Conservation (phyloP, 768 basidiomycete genomes). For the Macrolepiota fuliginosa region DNA sequence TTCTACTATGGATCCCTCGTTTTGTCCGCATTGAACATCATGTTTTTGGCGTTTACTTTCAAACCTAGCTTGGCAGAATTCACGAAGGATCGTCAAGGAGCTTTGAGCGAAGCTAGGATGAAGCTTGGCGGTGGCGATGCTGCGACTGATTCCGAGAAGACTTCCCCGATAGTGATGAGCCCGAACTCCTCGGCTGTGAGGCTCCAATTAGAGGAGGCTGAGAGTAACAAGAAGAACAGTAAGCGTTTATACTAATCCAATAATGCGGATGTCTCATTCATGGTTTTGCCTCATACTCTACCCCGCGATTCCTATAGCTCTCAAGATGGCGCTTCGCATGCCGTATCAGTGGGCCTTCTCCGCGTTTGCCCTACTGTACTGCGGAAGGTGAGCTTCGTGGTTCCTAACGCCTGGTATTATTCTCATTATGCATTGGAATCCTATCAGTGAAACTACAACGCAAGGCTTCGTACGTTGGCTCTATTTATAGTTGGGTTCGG, state of each 20-base stretch:
- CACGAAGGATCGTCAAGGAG: not conserved
- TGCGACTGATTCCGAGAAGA: not conserved
- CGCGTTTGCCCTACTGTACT: conserved; percentile 42
- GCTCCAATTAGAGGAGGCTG: not conserved
- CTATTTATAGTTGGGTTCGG: not conserved
- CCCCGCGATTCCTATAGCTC: conserved; percentile 23
- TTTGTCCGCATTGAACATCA: conserved; percentile 39
- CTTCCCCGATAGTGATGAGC: not conserved
- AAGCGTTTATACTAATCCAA: not conserved
- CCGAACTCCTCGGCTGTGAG: not conserved
- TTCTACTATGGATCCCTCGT: conserved; percentile 59
- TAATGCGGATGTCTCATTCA: not conserved
- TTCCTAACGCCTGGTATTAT: not conserved
- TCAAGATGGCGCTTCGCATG: conserved; percentile 36
- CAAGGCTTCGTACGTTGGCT: conserved; percentile 46
- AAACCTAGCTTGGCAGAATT: conserved; percentile 33
- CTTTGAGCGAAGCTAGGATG: not conserved
- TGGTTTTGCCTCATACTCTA: not conserved
- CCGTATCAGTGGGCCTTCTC: conserved; percentile 49
- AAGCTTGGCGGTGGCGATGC: not conserved
- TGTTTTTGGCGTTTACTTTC: conserved; percentile 41
- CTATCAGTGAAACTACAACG: conserved; percentile 44
- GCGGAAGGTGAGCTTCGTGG: conserved; percentile 41
- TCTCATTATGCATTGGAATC: not conserved
- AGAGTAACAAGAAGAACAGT: conserved; percentile 13